Base-by-base conservation (phyloP, 306 rosid species). In the Cucurbita pepo region DNA sequence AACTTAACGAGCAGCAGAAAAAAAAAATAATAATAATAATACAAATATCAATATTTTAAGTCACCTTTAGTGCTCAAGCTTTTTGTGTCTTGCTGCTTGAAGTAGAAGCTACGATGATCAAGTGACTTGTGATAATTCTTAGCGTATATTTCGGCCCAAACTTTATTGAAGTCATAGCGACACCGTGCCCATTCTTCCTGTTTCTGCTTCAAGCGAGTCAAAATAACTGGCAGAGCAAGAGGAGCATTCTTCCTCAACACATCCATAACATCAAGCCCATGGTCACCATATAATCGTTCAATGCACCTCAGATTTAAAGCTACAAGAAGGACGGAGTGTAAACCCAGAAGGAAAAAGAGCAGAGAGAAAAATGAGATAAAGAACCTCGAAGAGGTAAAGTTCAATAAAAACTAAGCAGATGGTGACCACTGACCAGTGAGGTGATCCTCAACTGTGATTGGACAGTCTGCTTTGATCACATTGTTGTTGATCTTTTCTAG, bases 91-190 rank as follows among this genome's bases (percentile, higher is more conserved):
- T 95, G 99, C 78, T 95, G 99, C 91, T 91, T 95, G 81, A 95
- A 95, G 86, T 95, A 95, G 86, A 95, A 95, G 86, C 99, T 95
- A 47, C 96, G 99, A 82, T 95, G 99, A 80, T 95, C 99, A 79
- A 95, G 99, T 53, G 97, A 91, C 82, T 91, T 95, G 82, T 95
- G 99, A 84, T 95, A 88, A 81, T 95, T 95, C 85, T 95, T 95
- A 3, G 97, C 75, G 83, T 95, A 95, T 85, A 95, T 91, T 44
- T 95, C 99, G 59, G 95, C 97, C 99, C 99, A 95, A 69, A 95
- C 99, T 85, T 91, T 95, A 82, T 86, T 89, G 69, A 91, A 95
- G 81, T 95, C 99, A 61, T 92, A 78, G 62, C 95, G 99, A 72
- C 97, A 95, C 81, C 85, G 85, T 61, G 92, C 96, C 99, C 99